Conservation (phyloP, 2,329 filamentous ascomycete species). For the Neopestalotiopsis sp. region DNA sequence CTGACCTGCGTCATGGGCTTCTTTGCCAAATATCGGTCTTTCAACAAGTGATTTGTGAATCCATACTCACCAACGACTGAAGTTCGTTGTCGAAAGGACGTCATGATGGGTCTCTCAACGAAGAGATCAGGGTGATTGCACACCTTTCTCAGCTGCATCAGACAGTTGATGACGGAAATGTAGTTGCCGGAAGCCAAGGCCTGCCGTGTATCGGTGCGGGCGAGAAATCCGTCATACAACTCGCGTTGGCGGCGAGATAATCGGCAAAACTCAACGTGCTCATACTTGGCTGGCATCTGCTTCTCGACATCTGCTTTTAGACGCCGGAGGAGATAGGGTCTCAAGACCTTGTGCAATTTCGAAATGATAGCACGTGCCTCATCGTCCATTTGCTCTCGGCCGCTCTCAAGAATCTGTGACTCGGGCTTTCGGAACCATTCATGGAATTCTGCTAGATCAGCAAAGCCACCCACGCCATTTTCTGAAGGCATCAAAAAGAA, state of each 20-base stretch:
- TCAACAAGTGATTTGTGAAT: slow-evolving; percentile 72
- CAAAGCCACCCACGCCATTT: slow-evolving; percentile 86
- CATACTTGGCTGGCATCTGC: slow-evolving; percentile 98
- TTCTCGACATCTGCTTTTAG: slow-evolving; percentile 98
- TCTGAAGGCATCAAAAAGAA: slow-evolving; percentile 97
- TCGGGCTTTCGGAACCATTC: slow-evolving; percentile 96
- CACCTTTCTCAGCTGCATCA: slow-evolving; percentile 97
- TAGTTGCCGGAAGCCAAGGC: slow-evolving; percentile 94
- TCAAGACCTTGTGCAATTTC: slow-evolving; percentile 91
- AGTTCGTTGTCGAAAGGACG: slow-evolving; percentile 88
- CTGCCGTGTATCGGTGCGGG: slow-evolving; percentile 84
- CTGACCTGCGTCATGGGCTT: slow-evolving; percentile 69
- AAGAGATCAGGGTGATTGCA: slow-evolving; percentile 99
- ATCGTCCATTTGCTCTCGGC: slow-evolving; percentile 90
- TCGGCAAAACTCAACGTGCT: slow-evolving; percentile 94
- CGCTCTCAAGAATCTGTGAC: slow-evolving; percentile 94
- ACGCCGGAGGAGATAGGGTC: slow-evolving; percentile 88
- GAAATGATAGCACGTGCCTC: slow-evolving; percentile 90
- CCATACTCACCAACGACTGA: slow-evolving; percentile 79
- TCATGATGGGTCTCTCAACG: slow-evolving; percentile 94
- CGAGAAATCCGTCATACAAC: slow-evolving; percentile 95
- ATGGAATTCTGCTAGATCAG: slow-evolving; percentile 93
- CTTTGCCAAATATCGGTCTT: slow-evolving; percentile 66
- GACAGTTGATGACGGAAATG: slow-evolving; percentile 95
- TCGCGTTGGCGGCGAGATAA: slow-evolving; percentile 94